A percentile compares a stretch with the other conserved stretches of the same genome.
Conservation (phyloP, 2,329 filamentous ascomycete species). For the Ceratocystis huliohia region DNA sequence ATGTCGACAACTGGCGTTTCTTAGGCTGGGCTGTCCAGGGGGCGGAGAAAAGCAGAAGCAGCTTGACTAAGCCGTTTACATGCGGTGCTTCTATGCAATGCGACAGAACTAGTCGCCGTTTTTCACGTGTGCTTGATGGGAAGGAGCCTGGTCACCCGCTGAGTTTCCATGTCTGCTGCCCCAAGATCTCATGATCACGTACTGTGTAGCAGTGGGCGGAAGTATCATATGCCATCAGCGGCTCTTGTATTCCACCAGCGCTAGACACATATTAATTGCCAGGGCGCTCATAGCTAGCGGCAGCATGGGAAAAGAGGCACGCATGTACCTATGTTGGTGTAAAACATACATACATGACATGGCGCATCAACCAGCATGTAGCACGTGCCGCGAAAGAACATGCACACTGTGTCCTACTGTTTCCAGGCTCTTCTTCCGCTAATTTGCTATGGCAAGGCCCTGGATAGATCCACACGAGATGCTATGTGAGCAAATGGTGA, state of each 20-base stretch:
- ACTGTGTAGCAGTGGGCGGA: not conserved
- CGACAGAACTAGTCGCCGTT: not conserved
- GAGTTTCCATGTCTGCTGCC: not conserved
- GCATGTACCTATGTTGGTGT: not conserved
- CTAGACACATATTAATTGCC: no score
- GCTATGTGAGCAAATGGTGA: no score
- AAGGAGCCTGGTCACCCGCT: not conserved
- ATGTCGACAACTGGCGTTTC: not conserved
- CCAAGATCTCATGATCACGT: not conserved
- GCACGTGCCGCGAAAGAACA: not conserved
- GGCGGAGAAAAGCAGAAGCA: not conserved
- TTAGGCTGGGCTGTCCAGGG: not conserved
- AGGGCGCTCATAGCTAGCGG: no score
- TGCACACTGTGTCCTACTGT: not conserved
- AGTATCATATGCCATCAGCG: no score
- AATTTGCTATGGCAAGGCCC: not conserved
- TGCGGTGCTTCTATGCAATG: not conserved
- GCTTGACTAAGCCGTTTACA: not conserved
- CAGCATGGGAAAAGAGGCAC: not conserved
- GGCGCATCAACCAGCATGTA: not conserved
- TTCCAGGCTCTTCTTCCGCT: not conserved
- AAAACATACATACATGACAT: not conserved
- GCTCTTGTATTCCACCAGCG: no score
- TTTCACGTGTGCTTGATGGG: not conserved
- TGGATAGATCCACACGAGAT: not conserved